phyloP scores from a whole-genome alignment of 768 basidiomycete genomes.

The Tylopilus rubrobrunneus region DNA sequence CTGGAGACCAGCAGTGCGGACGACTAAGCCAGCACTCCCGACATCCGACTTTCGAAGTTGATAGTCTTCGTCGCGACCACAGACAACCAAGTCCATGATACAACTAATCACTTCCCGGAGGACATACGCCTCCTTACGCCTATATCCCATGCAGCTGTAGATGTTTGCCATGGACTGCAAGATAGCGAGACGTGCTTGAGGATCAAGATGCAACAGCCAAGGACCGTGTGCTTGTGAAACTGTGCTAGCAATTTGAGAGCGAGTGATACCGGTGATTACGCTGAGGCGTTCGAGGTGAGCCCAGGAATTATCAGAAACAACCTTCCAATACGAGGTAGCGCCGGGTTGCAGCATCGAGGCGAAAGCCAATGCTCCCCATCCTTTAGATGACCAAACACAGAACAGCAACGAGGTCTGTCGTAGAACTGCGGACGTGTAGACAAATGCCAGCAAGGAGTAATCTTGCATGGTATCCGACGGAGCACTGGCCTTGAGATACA shows the following conservation, averaged over 20 bases:
- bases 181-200: slow-evolving; percentile 68
- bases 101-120: slow-evolving; percentile 84
- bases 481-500: slow-evolving; percentile 60
- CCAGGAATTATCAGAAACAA: slow-evolving; percentile 47
- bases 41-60: slow-evolving; percentile 37
- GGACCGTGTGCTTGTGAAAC: slow-evolving; percentile 81
- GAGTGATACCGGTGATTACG: slow-evolving; percentile 63
- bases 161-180: slow-evolving; percentile 69
- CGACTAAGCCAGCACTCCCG: slow-evolving; percentile 42
- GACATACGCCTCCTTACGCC: slow-evolving; percentile 83
- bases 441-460: slow-evolving; percentile 58
- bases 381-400: slow-evolving; percentile 80
- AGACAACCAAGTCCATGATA: slow-evolving; percentile 82
- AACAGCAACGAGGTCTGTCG: slow-evolving; percentile 74
- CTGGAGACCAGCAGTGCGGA: slow-evolving; percentile 41
- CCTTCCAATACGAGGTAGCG: slow-evolving; percentile 53
- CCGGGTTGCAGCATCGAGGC: slow-evolving; percentile 69
- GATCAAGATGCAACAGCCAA: slow-evolving; percentile 78
- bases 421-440: slow-evolving; percentile 64
- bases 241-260: slow-evolving; percentile 59
- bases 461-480: slow-evolving; percentile 50
- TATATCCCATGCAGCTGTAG: slow-evolving; percentile 79
- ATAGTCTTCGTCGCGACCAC: slow-evolving; percentile 71
- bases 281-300: slow-evolving; percentile 62
- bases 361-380: slow-evolving; percentile 79